A percentile compares a stretch with the other conserved stretches of the same genome.
These are phyloP conservation scores for Aphanomyces cochlioides DNA, from an alignment of 352 stramenopile genomes.

Conservation along the genomic window DNA sequence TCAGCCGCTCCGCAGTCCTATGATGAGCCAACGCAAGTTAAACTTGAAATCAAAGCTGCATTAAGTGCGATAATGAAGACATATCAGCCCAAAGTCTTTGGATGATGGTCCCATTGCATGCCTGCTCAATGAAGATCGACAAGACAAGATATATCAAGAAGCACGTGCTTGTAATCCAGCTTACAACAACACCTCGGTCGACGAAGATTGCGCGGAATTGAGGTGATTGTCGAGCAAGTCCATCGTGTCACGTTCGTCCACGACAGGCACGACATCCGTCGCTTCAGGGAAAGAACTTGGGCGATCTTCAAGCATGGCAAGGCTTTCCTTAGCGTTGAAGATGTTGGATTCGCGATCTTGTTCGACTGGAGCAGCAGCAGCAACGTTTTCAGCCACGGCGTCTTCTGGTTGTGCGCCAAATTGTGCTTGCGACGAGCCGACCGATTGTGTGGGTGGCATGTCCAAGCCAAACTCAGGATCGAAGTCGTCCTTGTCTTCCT, in stretches of 20 bases:
- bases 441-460: background rate
- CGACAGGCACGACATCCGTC: background rate
- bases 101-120: too few relatives aligned
- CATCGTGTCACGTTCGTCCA: background rate
- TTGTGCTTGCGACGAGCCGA: background rate
- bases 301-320: slow-evolving; percentile 14
- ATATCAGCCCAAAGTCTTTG: too few relatives aligned
- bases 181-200: slow-evolving; percentile 12
- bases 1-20: too few relatives aligned
- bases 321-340: slow-evolving; percentile 16
- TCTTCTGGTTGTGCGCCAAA: background rate
- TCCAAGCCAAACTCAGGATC: slow-evolving; percentile 15
- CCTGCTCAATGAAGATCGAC: too few relatives aligned
- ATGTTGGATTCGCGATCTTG: background rate
- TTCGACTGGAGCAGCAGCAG: background rate
- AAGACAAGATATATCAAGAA: too few relatives aligned
- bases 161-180: background rate
- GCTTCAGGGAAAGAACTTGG: background rate
- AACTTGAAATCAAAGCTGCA: too few relatives aligned
- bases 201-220: background rate
- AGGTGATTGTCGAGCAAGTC: slow-evolving; percentile 12
- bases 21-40: too few relatives aligned
- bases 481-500: slow-evolving; percentile 2
- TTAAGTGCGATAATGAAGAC: too few relatives aligned
- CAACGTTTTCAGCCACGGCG: background rate